A percentile compares a stretch with the other conserved stretches of the same genome.
phyloP scores from a whole-genome alignment of 208 protist genomes.

The Acanthamoeba sp. region DNA sequence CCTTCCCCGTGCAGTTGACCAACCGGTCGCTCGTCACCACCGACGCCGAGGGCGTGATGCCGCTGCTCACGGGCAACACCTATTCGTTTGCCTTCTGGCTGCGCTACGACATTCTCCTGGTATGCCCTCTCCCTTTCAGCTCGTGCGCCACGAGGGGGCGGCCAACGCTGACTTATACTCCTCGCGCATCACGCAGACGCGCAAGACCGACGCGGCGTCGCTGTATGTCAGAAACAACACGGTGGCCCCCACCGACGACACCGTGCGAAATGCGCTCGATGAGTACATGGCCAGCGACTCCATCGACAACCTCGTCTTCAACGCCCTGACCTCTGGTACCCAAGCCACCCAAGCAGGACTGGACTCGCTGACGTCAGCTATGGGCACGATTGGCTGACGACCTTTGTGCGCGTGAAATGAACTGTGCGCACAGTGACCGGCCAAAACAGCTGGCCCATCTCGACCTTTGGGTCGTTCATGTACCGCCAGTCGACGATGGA shows the following conservation, averaged over 20 bases:
- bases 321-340: not conserved
- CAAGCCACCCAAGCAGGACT: too few species aligned
- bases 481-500: slow-evolving; percentile 4
- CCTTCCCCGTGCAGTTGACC: slow-evolving; percentile 1
- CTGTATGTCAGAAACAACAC: not conserved
- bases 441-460: not conserved
- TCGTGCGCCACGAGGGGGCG: too few species aligned
- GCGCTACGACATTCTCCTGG: not conserved
- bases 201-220: not conserved
- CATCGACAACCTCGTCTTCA: not conserved
- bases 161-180: too few species aligned
- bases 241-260: not conserved
- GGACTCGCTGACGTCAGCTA: too few species aligned
- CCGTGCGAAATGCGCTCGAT: not conserved
- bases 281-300: not conserved
- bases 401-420: too few species aligned
- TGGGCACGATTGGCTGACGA: too few species aligned
- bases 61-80: not conserved
- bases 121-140: not conserved
- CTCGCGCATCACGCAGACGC: not conserved
- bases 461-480: slow-evolving; percentile 1
- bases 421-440: not conserved
- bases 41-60: not conserved
- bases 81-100: slow-evolving; percentile 7
- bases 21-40: not conserved